Base-by-base conservation (phyloP, 495 filamentous ascomycete genomes). In the Xylaria scruposa region DNA sequence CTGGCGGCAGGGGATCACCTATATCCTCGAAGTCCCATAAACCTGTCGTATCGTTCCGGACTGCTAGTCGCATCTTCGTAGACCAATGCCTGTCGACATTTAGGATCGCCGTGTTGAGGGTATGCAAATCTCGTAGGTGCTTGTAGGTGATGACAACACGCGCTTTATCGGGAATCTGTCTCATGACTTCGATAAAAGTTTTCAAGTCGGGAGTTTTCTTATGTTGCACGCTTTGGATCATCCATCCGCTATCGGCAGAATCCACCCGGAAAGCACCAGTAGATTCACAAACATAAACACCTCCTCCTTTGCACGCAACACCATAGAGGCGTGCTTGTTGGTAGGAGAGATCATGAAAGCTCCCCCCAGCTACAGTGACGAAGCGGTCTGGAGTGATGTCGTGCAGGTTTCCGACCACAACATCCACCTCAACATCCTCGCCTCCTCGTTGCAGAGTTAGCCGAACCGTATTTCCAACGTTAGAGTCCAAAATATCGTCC, bases 81-180 rank as follows among this genome's bases (percentile, higher is more conserved):
- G 91, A 88, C 96, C 96, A 99, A 82, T 99, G 96, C 24, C 96
- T 89, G 78, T 99, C 96, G 71, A 99, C 90, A 68, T 95, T 90
- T 68, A 97, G 85, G 79, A 99, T 97, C 68, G 91, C 93, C 0
- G 96, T 98, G 76, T 95, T 94, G 61, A 95, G 89, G 0, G 95
- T 97, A 80, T 99, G 96, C 33, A 99, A 85, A 80, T 99, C 97
- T 15, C 94, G 87, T 38, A 99, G 90, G 76, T 99, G 96, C 75
- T 97, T 95, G 82, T 98, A 98, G 3, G 94, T 95, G 49, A 98
- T 90, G 4, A 97, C 95, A 54, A 99, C 91, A 24, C 96, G 88
- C 7, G 94, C 88, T 77, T 94, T 92, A 80, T 99, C 93, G 1
- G 95, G 96, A 60, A 99, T 95, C 24, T 75, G 84, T 82, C 92